phyloP scores from a whole-genome alignment of 2,329 filamentous ascomycete genomes.

The Ilyonectria robusta region DNA sequence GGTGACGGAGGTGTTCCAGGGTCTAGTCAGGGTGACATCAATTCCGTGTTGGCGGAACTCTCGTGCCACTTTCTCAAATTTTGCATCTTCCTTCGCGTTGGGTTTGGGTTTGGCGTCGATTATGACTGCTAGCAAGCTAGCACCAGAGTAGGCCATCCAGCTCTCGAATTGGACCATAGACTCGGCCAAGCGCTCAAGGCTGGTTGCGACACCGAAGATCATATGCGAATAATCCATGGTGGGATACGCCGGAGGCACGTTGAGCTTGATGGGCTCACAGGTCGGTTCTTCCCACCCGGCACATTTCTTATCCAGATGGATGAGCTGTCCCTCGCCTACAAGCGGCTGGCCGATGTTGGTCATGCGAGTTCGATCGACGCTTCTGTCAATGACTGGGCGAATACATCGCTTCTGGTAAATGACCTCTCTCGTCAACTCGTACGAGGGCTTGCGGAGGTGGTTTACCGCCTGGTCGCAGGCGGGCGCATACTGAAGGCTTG shows the following conservation, averaged over 20 bases:
- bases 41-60: conserved; percentile 51
- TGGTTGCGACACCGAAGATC: conserved; percentile 71
- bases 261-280: conserved; percentile 62
- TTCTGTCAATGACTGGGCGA: conserved; percentile 52
- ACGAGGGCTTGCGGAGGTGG: conserved; percentile 48
- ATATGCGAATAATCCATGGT: conserved; percentile 63
- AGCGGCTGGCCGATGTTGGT: conserved; percentile 56
- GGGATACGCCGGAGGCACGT: conserved; percentile 62
- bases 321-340: conserved; percentile 51
- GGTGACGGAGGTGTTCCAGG: conserved; percentile 52
- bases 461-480: conserved; percentile 48
- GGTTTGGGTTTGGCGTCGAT: conserved; percentile 59
- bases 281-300: conserved; percentile 39
- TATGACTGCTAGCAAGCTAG: conserved; percentile 66
- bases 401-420: conserved; percentile 62
- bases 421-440: conserved; percentile 58
- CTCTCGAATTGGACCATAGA: conserved; percentile 67
- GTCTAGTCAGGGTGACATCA: conserved; percentile 52
- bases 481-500: conserved; percentile 36
- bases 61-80: conserved; percentile 48
- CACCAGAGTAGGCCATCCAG: conserved; percentile 67
- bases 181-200: conserved; percentile 62
- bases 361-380: conserved; percentile 55
- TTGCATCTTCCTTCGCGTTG: conserved; percentile 54
- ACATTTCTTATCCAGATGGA: conserved; percentile 49